Evolutionary conservation across 192 early-diverging fungal genomes (phyloP).

Genomic region (Coemansia sp.): DNA sequence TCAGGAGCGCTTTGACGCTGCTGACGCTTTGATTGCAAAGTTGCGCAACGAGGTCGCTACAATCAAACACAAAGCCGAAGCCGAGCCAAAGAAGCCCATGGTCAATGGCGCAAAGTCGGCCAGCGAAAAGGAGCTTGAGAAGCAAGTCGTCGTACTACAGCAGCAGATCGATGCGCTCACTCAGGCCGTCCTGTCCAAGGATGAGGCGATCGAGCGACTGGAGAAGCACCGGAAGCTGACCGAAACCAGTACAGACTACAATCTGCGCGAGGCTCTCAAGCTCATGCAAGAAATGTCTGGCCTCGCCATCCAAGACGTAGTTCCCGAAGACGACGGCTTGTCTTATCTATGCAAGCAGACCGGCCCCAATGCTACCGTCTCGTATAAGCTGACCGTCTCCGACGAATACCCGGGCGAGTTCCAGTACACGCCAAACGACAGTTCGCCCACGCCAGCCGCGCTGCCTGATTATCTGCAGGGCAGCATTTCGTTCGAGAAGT

Average conservation of each 20-base stretch:
- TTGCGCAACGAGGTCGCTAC: slow-evolving; percentile 36
- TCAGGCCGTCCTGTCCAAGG: slow-evolving; percentile 47
- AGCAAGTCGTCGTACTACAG: slow-evolving; percentile 29
- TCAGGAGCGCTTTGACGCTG: slow-evolving; percentile 42
- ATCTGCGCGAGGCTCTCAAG: slow-evolving; percentile 46
- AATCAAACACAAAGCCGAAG: slow-evolving; percentile 23
- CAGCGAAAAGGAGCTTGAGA: slow-evolving; percentile 43
- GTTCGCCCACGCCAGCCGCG: slow-evolving; percentile 14
- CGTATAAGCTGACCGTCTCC: slow-evolving; percentile 45
- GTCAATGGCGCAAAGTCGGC: slow-evolving; percentile 9
- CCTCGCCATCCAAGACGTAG: slow-evolving; percentile 41
- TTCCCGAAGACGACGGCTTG: slow-evolving; percentile 49
- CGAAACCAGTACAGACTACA: slow-evolving; percentile 51
- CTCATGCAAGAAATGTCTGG: slow-evolving; percentile 47
- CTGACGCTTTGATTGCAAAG: slow-evolving; percentile 36
- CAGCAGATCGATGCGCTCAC: slow-evolving; percentile 45
- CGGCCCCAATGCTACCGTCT: slow-evolving; percentile 19
- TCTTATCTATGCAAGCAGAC: slow-evolving; percentile 51
- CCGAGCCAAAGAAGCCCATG: slow-evolving; percentile 5
- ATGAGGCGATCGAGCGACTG: slow-evolving; percentile 40
- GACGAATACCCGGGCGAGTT: slow-evolving; percentile 48
- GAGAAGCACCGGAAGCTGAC: slow-evolving; percentile 49
- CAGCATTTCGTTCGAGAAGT: slow-evolving; percentile 46
- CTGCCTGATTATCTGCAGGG: slow-evolving; percentile 50
- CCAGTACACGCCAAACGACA: slow-evolving; percentile 49